phyloP scores from a whole-genome alignment of 108 stramenopile species.

The Conticribra guillardii region DNA sequence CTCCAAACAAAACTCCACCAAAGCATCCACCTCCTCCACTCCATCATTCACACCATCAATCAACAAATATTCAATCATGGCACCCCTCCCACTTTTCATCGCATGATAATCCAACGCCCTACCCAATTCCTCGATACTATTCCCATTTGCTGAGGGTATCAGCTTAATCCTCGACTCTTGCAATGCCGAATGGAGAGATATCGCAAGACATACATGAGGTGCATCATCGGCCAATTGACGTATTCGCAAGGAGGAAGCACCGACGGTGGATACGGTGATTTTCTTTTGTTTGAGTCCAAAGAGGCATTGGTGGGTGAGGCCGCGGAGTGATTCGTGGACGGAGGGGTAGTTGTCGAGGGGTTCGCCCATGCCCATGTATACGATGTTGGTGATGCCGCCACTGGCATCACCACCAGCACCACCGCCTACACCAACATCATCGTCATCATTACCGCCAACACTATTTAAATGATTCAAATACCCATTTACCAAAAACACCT shows the following conservation, averaged over 20 bases:
- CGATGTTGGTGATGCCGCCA: constrained; percentile 41
- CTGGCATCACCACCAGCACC: too few relatives aligned
- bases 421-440: too few relatives aligned
- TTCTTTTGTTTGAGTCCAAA: constrained; percentile 41
- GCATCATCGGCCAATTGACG: constrained; percentile 46
- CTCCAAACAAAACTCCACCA: constrained; percentile 47
- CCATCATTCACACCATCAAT: constrained; percentile 64
- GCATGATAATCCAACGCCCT: constrained; percentile 55
- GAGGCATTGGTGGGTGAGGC: constrained; percentile 46
- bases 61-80: constrained; percentile 69
- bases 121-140: constrained; percentile 28
- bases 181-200: constrained; percentile 60
- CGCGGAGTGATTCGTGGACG: constrained; percentile 40
- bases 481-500: constrained; percentile 45
- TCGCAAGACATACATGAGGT: constrained; percentile 54
- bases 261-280: constrained; percentile 66
- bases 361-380: constrained; percentile 74
- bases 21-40: constrained; percentile 36
- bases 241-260: constrained; percentile 35
- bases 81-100: constrained; percentile 28
- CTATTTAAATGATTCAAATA: too few relatives aligned
- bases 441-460: too few relatives aligned
- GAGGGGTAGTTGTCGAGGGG: constrained; percentile 58
- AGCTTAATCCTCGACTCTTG: constrained; percentile 44
- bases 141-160: constrained; percentile 42